A percentile compares a stretch with the other conserved stretches of the same genome.
Evolutionary conservation across 192 early-diverging fungal genomes (phyloP).

Genomic region (Pilaira anomala): DNA sequence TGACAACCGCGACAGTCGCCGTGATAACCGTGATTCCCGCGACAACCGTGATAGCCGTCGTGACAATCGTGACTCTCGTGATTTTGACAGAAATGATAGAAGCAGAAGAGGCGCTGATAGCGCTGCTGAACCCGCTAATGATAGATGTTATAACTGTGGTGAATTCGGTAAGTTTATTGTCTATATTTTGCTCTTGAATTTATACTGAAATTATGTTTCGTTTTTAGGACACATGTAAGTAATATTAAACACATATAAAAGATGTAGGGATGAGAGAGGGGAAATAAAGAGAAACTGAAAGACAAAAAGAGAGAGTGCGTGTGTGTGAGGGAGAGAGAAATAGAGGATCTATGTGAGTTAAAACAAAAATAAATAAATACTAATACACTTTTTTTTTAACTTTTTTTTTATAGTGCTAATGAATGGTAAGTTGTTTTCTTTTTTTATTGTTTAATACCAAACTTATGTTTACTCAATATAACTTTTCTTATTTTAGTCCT

Average conservation of each 20-base stretch:
- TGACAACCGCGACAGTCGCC: neutral
- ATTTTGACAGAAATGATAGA: slow-evolving; percentile 2
- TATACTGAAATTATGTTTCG: neutral
- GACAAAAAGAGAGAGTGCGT: no score
- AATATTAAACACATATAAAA: neutral
- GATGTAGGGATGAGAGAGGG: neutral
- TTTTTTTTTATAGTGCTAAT: slow-evolving; percentile 19
- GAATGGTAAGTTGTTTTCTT: slow-evolving; percentile 29
- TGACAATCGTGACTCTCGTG: neutral
- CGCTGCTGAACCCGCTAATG: neutral
- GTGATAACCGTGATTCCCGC: neutral
- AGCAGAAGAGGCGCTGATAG: neutral
- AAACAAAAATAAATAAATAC: neutral
- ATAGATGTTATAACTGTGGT: slow-evolving; percentile 38
- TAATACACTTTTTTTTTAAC: slow-evolving; percentile 1
- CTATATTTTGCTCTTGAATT: neutral
- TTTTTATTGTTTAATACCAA: no score
- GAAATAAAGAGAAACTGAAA: no score
- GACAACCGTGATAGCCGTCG: neutral
- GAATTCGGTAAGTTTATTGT: slow-evolving; percentile 21
- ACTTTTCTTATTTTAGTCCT: slow-evolving; percentile 10
- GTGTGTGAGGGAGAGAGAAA: no score
- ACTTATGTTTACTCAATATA: no score
- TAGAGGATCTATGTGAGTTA: neutral
- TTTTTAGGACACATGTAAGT: slow-evolving; percentile 25